Percentiles rank a stretch among this genome's conserved stretches.
Evolutionary conservation across 352 stramenopile genomes (phyloP).

Genomic region (Globisporangium heterothallicum): DNA sequence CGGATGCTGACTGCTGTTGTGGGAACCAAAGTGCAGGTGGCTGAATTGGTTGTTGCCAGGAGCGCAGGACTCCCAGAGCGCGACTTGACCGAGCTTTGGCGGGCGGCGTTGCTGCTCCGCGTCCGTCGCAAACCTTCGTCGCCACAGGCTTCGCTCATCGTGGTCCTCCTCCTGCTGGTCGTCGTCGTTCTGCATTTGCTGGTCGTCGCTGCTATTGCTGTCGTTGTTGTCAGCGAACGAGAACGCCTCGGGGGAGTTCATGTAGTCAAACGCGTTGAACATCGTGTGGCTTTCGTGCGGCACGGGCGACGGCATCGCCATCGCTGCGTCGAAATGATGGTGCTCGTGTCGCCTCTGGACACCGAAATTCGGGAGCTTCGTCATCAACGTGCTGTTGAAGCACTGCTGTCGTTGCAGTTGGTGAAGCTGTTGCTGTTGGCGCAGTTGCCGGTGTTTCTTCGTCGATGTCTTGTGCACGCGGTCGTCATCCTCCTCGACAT

Average conservation of each 20-base stretch:
- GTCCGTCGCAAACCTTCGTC: slow-evolving; percentile 20
- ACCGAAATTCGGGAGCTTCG: slow-evolving; percentile 8
- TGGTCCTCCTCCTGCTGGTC: background rate
- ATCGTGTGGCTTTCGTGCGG: slow-evolving; percentile 6
- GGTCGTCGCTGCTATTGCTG: background rate
- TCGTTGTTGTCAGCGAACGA: background rate
- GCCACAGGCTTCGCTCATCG: slow-evolving; percentile 29
- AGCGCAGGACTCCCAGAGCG: slow-evolving; percentile 25
- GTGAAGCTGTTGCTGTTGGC: slow-evolving; percentile 11
- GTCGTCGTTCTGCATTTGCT: slow-evolving; percentile 5
- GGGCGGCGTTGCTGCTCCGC: slow-evolving; percentile 11
- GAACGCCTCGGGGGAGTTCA: slow-evolving; percentile 34
- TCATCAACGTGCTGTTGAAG: background rate
- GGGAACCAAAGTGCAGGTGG: slow-evolving; percentile 15
- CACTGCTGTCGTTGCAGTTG: background rate
- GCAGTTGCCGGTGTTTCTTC: slow-evolving; percentile 23
- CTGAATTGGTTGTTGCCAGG: slow-evolving; percentile 18
- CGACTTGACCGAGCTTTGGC: slow-evolving; percentile 33
- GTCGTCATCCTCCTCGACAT: slow-evolving; percentile 23
- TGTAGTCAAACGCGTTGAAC: slow-evolving; percentile 52
- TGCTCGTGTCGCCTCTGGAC: slow-evolving; percentile 2
- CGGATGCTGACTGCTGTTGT: slow-evolving; percentile 14
- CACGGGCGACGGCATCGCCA: slow-evolving; percentile 19
- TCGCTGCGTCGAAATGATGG: slow-evolving; percentile 18
- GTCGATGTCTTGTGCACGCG: slow-evolving; percentile 36